Conservation (phyloP, 2,329 filamentous ascomycete genomes). For the Parafenestella ontariensis region DNA sequence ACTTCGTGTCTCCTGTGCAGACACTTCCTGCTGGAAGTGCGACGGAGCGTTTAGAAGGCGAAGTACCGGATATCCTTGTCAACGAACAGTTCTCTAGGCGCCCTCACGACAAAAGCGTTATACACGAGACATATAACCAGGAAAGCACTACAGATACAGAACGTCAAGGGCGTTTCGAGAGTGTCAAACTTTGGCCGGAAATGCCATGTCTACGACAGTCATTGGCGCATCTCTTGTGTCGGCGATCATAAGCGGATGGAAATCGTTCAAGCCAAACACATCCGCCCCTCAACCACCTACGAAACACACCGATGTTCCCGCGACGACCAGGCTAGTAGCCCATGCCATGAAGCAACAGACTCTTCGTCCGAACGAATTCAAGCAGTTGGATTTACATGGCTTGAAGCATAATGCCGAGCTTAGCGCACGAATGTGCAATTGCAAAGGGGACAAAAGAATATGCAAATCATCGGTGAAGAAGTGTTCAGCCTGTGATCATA, state of each 20-base stretch:
- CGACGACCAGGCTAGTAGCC: background rate
- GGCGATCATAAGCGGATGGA: slow-evolving; percentile 57
- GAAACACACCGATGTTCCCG: background rate
- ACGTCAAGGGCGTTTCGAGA: slow-evolving; percentile 44
- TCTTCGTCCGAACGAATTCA: background rate
- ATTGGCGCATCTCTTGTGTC: slow-evolving; percentile 69
- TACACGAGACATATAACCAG: background rate
- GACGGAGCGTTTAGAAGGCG: background rate
- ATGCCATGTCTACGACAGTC: slow-evolving; percentile 80
- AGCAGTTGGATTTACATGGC: slow-evolving; percentile 15
- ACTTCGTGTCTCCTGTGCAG: background rate
- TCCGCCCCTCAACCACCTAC: background rate
- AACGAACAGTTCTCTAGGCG: too few species aligned
- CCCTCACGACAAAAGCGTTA: too few species aligned
- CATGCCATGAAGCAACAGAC: background rate
- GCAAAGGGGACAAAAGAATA: slow-evolving; percentile 59
- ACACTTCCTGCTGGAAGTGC: background rate
- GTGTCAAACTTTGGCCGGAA: slow-evolving; percentile 75
- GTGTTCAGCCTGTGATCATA: slow-evolving; percentile 63
- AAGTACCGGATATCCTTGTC: background rate
- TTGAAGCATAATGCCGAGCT: slow-evolving; percentile 31
- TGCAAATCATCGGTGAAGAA: slow-evolving; percentile 51
- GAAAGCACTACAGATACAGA: background rate
- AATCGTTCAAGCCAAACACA: slow-evolving; percentile 8
- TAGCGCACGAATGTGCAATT: slow-evolving; percentile 61